Base-by-base conservation (phyloP, 192 early-diverging fungal genomes). In the Coemansia sp. region DNA sequence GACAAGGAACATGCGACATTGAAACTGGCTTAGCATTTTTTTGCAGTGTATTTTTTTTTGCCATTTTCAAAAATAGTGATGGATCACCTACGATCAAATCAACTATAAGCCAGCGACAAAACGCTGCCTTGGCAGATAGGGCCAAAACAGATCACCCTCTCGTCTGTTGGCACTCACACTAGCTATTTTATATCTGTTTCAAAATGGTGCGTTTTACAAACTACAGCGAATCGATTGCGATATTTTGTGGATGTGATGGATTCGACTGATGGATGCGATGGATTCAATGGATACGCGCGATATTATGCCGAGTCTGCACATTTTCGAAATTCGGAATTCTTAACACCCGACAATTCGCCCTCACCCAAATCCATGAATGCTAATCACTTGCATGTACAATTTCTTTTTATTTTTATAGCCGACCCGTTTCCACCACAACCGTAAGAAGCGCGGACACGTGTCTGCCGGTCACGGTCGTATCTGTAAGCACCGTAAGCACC, bases 391-490 rank as follows among this genome's bases (percentile, higher is more conserved):
- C 29, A 29, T 52, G n/a, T 36, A 41, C 65, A 1, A 41, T 52
- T 59, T 42, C 16, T 42, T 62, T 40, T 40, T 42, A 49, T 31
- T 9, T 47, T 10, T 79, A 63, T 84, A 84, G 86, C 85, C 85
- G 85, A 86, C 85, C 73, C 80, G 85, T 80, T 67, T 75, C 73
- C 67, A 64, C 62, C 78, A 86, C 78, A 83, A 66, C 67, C 85
- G 85, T 71, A 99, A 99, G 92, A 91, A 92, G 91, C 92, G 97
- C 81, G 97, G 97, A 78, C 96, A 99, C 91, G 97, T 99, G 77
- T 97, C 96, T 72, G 95, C 95, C 89, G 97, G 97, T 90, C 96
- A 99, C 92, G 97, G 97, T 91, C 95, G 97, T 90, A 90, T 99
- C 83, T 96, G 95, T 64, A 99, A 99, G 91, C 96, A 99, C 92